These are phyloP conservation scores for Pleurotus salmoneostramineus DNA, from an alignment of 768 basidiomycete species.

Conservation along the genomic window DNA sequence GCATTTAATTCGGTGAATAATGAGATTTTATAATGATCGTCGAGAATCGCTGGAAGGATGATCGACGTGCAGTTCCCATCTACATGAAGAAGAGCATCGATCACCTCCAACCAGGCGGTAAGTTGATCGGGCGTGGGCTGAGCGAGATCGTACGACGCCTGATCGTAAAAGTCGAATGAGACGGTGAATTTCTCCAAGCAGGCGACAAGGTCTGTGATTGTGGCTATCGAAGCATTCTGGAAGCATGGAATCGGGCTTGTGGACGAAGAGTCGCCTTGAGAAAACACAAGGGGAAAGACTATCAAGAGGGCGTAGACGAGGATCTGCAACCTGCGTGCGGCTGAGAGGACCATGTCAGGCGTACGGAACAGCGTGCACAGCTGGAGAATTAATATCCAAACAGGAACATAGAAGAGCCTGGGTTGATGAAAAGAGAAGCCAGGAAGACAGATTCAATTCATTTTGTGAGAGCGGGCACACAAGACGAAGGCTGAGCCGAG, in stretches of 20 bases:
- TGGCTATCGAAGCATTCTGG: background rate
- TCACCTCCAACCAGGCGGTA: conserved; percentile 21
- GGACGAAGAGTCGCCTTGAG: background rate
- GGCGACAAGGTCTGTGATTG: conserved; percentile 17
- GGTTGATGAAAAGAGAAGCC: too few relatives aligned
- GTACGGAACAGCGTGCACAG: too few relatives aligned
- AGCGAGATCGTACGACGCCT: conserved; percentile 23
- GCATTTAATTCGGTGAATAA: conserved; percentile 18
- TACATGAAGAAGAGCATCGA: conserved; percentile 22
- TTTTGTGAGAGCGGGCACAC: too few relatives aligned
- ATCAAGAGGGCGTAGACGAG: too few relatives aligned
- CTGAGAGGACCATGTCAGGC: too few relatives aligned
- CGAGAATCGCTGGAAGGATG: conserved; percentile 22
- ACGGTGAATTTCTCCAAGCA: conserved; percentile 31
- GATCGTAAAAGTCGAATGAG: conserved; percentile 20
- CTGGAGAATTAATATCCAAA: too few relatives aligned
- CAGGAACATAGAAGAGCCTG: too few relatives aligned
- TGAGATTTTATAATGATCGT: conserved; percentile 21
- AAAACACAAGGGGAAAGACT: background rate
- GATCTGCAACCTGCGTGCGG: too few relatives aligned
- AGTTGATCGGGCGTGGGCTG: conserved; percentile 26
- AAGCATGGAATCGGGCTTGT: background rate
- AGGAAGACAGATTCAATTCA: too few relatives aligned
- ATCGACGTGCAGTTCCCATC: conserved; percentile 26
- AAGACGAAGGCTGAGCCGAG: too few relatives aligned